A percentile compares a stretch with the other conserved stretches of the same genome.
Conservation (phyloP, 495 filamentous ascomycete genomes). For the Aspergillus ostianus region DNA sequence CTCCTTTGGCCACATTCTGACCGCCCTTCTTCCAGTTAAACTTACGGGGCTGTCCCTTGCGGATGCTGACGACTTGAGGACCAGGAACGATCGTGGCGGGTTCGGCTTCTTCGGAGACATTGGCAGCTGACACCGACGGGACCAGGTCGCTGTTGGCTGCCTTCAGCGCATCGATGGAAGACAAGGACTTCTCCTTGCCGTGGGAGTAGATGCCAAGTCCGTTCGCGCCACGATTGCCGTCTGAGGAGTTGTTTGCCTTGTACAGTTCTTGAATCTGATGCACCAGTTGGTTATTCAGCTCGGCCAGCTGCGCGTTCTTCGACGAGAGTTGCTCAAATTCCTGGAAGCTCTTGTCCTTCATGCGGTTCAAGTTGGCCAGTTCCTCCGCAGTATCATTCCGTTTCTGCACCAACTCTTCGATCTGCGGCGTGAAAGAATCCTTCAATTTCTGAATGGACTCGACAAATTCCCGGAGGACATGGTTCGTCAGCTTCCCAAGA, state of each 20-base stretch:
- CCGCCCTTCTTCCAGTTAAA: slow-evolving; percentile 99
- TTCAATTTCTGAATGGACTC: slow-evolving; percentile 84
- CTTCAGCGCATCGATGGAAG: slow-evolving; percentile 57
- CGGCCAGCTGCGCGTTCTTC: slow-evolving; percentile 90
- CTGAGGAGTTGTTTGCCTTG: slow-evolving; percentile 64
- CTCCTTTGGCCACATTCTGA: slow-evolving; percentile 88
- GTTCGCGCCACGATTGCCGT: slow-evolving; percentile 57
- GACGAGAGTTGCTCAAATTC: slow-evolving; percentile 92
- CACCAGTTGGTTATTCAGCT: slow-evolving; percentile 91
- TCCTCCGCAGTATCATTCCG: slow-evolving; percentile 81
- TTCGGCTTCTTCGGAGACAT: slow-evolving; percentile 65
- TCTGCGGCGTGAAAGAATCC: slow-evolving; percentile 68
- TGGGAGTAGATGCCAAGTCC: slow-evolving; percentile 86
- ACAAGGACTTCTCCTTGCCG: slow-evolving; percentile 68
- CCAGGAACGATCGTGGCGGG: slow-evolving; percentile 67
- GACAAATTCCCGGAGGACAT: slow-evolving; percentile 83
- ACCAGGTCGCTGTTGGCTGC: slow-evolving; percentile 50
- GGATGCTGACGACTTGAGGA: slow-evolving; percentile 87
- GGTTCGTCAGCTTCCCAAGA: slow-evolving; percentile 73
- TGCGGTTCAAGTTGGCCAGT: slow-evolving; percentile 69
- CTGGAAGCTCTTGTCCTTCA: slow-evolving; percentile 87
- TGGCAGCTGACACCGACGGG: slow-evolving; percentile 52
- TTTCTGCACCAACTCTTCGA: slow-evolving; percentile 82
- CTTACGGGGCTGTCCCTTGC: slow-evolving; percentile 88
- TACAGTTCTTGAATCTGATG: slow-evolving; percentile 92